Conservation (phyloP, 192 early-diverging fungal species). For the Lobosporangium transversale region DNA sequence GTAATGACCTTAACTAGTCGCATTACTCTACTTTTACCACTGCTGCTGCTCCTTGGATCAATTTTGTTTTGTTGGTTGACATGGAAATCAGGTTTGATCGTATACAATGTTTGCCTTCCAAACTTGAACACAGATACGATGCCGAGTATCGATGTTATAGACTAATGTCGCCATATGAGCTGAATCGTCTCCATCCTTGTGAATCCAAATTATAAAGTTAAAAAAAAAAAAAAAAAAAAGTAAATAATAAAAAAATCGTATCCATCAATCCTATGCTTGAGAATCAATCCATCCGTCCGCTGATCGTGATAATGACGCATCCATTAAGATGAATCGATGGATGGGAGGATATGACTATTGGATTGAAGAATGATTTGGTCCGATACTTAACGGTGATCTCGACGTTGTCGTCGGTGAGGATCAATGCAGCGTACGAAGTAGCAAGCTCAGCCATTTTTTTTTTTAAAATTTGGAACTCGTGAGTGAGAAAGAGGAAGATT, state of each 20-base stretch:
- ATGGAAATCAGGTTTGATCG: no score
- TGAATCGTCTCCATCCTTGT: not conserved
- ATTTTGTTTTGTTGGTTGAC: no score
- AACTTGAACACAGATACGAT: no score
- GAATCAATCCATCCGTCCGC: slow-evolving; percentile 6
- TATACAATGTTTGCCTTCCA: no score
- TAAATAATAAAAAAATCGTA: slow-evolving; percentile 6
- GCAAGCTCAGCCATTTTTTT: slow-evolving; percentile 75
- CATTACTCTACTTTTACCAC: no score
- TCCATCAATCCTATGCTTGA: slow-evolving; percentile 9
- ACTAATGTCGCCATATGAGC: not conserved
- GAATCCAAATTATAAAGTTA: not conserved
- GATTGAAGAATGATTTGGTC: slow-evolving; percentile 4
- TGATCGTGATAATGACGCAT: not conserved
- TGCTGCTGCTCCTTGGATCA: no score
- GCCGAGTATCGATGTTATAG: not conserved
- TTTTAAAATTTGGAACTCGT: slow-evolving; percentile 22
- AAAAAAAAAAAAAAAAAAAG: not conserved
- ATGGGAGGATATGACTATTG: not conserved
- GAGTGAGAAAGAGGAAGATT: slow-evolving; percentile 36
- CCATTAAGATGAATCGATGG: not conserved
- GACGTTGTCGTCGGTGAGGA: slow-evolving; percentile 98
- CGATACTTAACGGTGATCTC: slow-evolving; percentile 90
- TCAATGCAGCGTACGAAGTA: slow-evolving; percentile 95
- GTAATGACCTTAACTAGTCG: no score